Percentiles rank a stretch among this genome's conserved stretches.
phyloP scores from a whole-genome alignment of 805 yeast genomes.

The Saccharomyces paradoxus region DNA sequence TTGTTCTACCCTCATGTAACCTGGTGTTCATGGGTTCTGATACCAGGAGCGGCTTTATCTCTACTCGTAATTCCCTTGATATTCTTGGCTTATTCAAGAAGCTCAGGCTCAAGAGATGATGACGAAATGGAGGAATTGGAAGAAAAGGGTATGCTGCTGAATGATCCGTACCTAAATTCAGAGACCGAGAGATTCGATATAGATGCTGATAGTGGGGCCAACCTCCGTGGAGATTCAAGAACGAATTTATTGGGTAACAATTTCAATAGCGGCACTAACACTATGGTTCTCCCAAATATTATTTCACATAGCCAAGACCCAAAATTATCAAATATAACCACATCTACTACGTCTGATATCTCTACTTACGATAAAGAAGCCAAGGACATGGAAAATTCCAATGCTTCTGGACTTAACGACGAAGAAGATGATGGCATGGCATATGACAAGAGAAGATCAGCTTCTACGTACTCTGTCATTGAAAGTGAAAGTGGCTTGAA shows the following conservation, averaged over 20 bases:
- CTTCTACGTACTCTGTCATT: constrained; percentile 19
- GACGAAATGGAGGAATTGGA: constrained; percentile 10
- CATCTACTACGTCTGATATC: not conserved
- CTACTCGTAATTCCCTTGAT: constrained; percentile 45
- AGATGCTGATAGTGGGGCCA: constrained; percentile 6
- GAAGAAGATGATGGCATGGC: constrained; percentile 2
- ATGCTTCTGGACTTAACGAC: constrained; percentile 1
- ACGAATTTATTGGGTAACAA: not conserved
- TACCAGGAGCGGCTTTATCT: constrained; percentile 55
- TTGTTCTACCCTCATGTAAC: constrained; percentile 55
- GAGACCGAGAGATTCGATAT: constrained; percentile 1
- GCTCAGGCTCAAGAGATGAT: constrained; percentile 10
- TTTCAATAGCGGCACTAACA: not conserved
- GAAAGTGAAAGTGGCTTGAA: constrained; percentile 7
- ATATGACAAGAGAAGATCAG: constrained; percentile 4
- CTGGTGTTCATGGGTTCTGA: constrained; percentile 69
- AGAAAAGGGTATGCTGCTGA: not conserved
- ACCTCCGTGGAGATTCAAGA: constrained; percentile 2
- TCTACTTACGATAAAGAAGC: not conserved
- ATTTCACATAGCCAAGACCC: constrained; percentile 1
- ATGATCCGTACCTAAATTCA: not conserved
- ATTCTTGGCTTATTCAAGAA: constrained; percentile 32
- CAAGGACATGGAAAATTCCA: not conserved
- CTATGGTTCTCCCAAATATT: constrained; percentile 1
- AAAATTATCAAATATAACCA: not conserved